Evolutionary conservation across 306 rosid genomes (phyloP).

Genomic region (Lupinus albus): DNA sequence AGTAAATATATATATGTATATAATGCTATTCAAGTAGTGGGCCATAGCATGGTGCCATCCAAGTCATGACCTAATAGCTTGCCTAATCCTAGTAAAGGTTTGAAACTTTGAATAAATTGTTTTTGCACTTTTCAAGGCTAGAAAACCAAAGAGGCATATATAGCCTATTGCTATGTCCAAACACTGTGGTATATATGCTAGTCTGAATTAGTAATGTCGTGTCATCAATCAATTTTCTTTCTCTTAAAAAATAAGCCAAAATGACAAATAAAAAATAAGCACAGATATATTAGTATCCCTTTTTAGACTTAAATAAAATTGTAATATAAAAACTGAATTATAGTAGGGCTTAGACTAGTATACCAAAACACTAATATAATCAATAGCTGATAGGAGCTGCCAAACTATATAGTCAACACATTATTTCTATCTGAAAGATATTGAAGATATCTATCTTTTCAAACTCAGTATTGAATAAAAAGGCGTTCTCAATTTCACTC

Average conservation of each 20-base stretch:
- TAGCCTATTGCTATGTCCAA: constrained; percentile 13
- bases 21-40: not conserved
- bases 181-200: not conserved
- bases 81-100: not conserved
- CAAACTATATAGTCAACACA: too few species aligned
- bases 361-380: too few species aligned
- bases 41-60: not conserved
- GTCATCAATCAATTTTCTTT: constrained; percentile 11
- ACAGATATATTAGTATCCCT: not conserved
- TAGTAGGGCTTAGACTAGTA: too few species aligned
- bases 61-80: constrained; percentile 10
- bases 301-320: not conserved
- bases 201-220: constrained; percentile 14
- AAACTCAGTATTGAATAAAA: not conserved
- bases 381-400: too few species aligned
- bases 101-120: not conserved
- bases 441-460: not conserved
- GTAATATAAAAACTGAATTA: not conserved
- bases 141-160: constrained; percentile 18
- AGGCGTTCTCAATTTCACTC: too few species aligned
- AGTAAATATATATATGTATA: constrained; percentile 9
- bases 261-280: not conserved
- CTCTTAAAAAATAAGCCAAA: not conserved
- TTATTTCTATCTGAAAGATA: not conserved
- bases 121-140: constrained; percentile 32